phyloP scores from a whole-genome alignment of 495 filamentous ascomycete genomes.

The Aspergillus saccharolyticus region DNA sequence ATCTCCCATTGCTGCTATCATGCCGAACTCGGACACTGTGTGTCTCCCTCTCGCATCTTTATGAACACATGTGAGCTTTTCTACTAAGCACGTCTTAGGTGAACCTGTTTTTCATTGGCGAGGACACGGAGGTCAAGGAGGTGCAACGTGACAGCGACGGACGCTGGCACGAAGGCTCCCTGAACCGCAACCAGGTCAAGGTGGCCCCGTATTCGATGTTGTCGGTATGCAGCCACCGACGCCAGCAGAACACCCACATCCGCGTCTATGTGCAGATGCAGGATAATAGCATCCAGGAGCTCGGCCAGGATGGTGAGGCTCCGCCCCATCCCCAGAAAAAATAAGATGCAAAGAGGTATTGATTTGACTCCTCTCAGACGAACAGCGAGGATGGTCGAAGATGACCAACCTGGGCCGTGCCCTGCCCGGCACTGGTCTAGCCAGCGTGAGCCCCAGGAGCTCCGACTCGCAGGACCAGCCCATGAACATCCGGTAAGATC shows the following conservation, averaged over 20 bases:
- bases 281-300: conserved; percentile 3
- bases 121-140: neutral
- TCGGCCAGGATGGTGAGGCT: neutral
- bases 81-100: neutral
- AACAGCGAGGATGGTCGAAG: neutral
- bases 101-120: neutral
- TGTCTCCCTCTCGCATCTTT: neutral
- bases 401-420: conserved; percentile 8
- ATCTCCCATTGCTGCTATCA: neutral
- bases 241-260: neutral
- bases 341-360: too few relatives aligned
- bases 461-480: neutral
- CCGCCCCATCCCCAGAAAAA: neutral
- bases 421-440: conserved; percentile 4
- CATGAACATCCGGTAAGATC: conserved; percentile 1
- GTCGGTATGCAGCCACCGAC: neutral
- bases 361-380: neutral
- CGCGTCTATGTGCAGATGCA: conserved; percentile 2
- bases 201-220: neutral
- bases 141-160: neutral
- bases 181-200: neutral
- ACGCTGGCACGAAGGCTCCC: neutral
- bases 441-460: neutral
- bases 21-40: too few relatives aligned
- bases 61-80: too few relatives aligned